Conservation (phyloP, 139 green algal genomes). For the Picochlorum sp. region DNA sequence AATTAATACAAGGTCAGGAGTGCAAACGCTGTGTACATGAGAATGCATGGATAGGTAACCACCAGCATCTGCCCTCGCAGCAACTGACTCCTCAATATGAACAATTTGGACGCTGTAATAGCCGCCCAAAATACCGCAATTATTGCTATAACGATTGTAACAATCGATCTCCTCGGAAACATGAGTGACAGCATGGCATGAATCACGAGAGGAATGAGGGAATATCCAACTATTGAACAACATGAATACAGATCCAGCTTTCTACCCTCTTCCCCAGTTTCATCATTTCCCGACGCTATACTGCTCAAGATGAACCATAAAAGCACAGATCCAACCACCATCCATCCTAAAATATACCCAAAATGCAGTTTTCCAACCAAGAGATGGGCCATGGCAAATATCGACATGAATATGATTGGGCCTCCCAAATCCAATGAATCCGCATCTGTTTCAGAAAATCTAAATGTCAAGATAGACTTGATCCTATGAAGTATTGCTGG, state of each 20-base stretch:
- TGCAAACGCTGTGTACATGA: slow-evolving; percentile 75
- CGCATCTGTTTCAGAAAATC: slow-evolving; percentile 42
- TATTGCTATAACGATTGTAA: slow-evolving; percentile 23
- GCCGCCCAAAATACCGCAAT: slow-evolving; percentile 63
- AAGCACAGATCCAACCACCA: slow-evolving; percentile 59
- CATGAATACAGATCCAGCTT: slow-evolving; percentile 74
- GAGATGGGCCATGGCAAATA: slow-evolving; percentile 69
- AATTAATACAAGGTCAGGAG: slow-evolving; percentile 74
- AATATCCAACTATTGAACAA: slow-evolving; percentile 85
- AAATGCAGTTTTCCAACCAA: slow-evolving; percentile 93
- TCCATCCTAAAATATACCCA: slow-evolving; percentile 90
- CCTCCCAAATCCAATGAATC: slow-evolving; percentile 85
- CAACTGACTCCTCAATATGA: slow-evolving; percentile 44
- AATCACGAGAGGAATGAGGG: slow-evolving; percentile 72
- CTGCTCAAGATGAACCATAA: slow-evolving; percentile 59
- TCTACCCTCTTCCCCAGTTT: slow-evolving; percentile 22
- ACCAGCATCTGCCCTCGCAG: slow-evolving; percentile 55
- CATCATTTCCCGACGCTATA: slow-evolving; percentile 25
- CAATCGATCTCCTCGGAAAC: slow-evolving; percentile 40
- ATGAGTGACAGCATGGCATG: slow-evolving; percentile 57
- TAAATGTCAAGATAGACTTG: slow-evolving; percentile 52
- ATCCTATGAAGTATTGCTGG: slow-evolving; percentile 65
- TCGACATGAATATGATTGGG: slow-evolving; percentile 69
- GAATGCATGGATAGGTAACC: slow-evolving; percentile 68
- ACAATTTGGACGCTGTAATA: slow-evolving; percentile 52